A percentile compares a stretch with the other conserved stretches of the same genome.
Conservation (phyloP, 306 rosid genomes). For the Clitoria ternatea region DNA sequence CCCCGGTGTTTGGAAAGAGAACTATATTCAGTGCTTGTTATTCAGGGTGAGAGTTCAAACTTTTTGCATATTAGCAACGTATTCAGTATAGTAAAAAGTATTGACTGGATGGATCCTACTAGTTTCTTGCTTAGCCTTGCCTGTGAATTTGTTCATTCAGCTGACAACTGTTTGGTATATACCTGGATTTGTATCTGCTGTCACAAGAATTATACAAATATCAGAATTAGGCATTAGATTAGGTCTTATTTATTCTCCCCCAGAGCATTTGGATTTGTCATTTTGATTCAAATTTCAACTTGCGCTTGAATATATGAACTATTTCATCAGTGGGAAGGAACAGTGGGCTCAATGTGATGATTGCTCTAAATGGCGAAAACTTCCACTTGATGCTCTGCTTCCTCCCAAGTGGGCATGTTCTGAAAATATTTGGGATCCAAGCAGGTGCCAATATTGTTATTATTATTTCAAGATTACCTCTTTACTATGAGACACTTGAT, state of each 20-base stretch:
- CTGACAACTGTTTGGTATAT: not conserved
- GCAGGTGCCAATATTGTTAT: slow-evolving; percentile 45
- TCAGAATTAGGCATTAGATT: slow-evolving; percentile 10
- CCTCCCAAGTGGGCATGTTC: slow-evolving; percentile 95
- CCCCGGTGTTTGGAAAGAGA: slow-evolving; percentile 94
- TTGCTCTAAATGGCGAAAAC: slow-evolving; percentile 92
- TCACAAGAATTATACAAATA: not conserved
- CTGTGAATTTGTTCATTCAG: slow-evolving; percentile 3
- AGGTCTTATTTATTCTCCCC: not conserved
- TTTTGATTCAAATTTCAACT: slow-evolving; percentile 2
- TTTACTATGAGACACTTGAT: slow-evolving; percentile 20
- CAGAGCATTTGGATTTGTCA: not conserved
- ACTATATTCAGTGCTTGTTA: slow-evolving; percentile 63
- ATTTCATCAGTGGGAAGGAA: slow-evolving; percentile 60
- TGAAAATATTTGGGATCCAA: slow-evolving; percentile 79
- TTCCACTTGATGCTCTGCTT: slow-evolving; percentile 79
- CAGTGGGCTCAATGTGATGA: slow-evolving; percentile 97
- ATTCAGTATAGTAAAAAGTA: slow-evolving; percentile 1
- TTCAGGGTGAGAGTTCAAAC: slow-evolving; percentile 62
- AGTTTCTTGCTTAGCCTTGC: not conserved
- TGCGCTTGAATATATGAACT: slow-evolving; percentile 29
- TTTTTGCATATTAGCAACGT: not conserved
- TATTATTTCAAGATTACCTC: slow-evolving; percentile 3
- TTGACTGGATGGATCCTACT: not conserved
- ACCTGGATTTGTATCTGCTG: not conserved